phyloP scores from a whole-genome alignment of 2,329 filamentous ascomycete genomes.

The Aspergillus sp. region DNA sequence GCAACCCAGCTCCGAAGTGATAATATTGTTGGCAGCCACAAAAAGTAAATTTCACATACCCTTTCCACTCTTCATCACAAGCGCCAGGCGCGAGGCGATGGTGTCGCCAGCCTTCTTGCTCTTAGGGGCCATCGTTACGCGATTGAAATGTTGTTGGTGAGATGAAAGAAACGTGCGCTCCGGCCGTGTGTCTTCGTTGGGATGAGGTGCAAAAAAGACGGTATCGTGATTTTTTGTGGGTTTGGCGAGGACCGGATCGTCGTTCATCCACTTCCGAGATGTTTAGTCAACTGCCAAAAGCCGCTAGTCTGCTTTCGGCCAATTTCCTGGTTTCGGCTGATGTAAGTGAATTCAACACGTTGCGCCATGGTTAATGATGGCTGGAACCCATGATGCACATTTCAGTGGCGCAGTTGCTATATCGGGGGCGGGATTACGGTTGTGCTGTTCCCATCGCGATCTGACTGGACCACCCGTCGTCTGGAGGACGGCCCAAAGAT shows the following conservation, averaged over 20 bases:
- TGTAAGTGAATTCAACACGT: background rate
- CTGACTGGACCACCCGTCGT: background rate
- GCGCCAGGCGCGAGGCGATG: slow-evolving; percentile 70
- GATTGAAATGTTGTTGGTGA: slow-evolving; percentile 31
- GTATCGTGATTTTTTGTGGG: slow-evolving; percentile 20
- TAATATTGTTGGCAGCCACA: background rate
- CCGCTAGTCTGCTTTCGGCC: background rate
- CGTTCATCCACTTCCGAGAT: slow-evolving; percentile 12
- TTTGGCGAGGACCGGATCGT: slow-evolving; percentile 17
- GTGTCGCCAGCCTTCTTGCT: slow-evolving; percentile 78
- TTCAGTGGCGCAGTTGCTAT: slow-evolving; percentile 3
- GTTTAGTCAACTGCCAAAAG: slow-evolving; percentile 5
- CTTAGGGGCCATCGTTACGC: slow-evolving; percentile 63
- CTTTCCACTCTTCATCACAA: slow-evolving; percentile 63
- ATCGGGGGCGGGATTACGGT: background rate
- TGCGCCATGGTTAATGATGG: background rate
- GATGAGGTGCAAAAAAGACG: slow-evolving; percentile 14
- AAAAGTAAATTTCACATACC: slow-evolving; percentile 25
- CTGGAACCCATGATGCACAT: background rate
- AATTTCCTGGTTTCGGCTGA: background rate
- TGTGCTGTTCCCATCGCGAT: slow-evolving; percentile 1
- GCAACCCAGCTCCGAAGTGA: background rate
- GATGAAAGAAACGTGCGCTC: slow-evolving; percentile 20
- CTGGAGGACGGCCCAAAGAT: slow-evolving; percentile 6
- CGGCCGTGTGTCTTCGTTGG: slow-evolving; percentile 15